These are phyloP conservation scores for Didymella pinodella DNA, from an alignment of 2,329 filamentous ascomycete genomes.

Conservation along the genomic window DNA sequence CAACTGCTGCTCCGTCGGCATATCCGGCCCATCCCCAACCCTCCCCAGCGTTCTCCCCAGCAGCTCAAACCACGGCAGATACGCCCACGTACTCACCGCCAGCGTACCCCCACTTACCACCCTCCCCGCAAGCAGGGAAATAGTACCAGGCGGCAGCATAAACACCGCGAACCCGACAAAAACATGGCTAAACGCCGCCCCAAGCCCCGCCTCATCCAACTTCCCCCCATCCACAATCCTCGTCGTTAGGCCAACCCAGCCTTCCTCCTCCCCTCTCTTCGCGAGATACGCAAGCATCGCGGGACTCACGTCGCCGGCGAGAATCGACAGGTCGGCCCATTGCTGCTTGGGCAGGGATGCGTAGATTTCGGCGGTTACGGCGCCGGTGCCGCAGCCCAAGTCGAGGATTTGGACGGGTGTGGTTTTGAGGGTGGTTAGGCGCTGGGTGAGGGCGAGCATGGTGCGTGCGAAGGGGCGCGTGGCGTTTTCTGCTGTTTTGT, in stretches of 20 bases:
- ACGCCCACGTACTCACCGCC: constrained; percentile 34
- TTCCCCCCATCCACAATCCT: constrained; percentile 27
- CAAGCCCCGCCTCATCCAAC: neutral
- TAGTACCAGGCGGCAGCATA: constrained; percentile 19
- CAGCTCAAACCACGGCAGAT: constrained; percentile 25
- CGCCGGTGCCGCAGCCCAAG: constrained; percentile 39
- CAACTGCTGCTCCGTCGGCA: constrained; percentile 21
- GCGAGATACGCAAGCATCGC: constrained; percentile 33
- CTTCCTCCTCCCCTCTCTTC: constrained; percentile 24
- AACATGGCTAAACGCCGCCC: constrained; percentile 28
- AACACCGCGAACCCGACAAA: constrained; percentile 39
- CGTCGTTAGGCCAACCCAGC: constrained; percentile 30
- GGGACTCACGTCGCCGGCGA: constrained; percentile 35
- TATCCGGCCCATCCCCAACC: constrained; percentile 11
- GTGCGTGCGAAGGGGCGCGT: constrained; percentile 30
- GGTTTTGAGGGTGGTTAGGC: constrained; percentile 1
- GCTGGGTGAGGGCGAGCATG: constrained; percentile 20
- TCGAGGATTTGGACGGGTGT: constrained; percentile 30
- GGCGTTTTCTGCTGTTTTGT: constrained; percentile 30
- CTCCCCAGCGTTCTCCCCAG: constrained; percentile 19
- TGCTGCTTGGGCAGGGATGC: constrained; percentile 20
- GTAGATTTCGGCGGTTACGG: constrained; percentile 32
- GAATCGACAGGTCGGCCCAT: constrained; percentile 27
- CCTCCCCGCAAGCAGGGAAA: constrained; percentile 14
- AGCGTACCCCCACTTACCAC: constrained; percentile 30